Conservation (phyloP, 1,284 basidiomycete genomes). For the Rhodotorula sp. region DNA sequence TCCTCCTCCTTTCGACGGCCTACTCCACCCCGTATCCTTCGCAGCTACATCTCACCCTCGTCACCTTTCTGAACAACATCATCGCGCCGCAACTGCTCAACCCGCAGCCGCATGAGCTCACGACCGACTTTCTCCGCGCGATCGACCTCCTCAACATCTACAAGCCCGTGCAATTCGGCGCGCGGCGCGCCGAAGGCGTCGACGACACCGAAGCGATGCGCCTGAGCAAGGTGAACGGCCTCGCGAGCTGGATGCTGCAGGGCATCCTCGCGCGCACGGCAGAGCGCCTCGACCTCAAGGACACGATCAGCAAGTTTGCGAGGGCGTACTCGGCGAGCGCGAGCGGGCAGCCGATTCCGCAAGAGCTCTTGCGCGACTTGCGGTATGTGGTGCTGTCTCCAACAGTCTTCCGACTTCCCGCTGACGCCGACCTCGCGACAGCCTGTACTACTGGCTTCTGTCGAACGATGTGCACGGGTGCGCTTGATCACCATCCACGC, state of each 20-base stretch:
- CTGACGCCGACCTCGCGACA: background rate
- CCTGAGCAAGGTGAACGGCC: slow-evolving; percentile 38
- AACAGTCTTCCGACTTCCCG: background rate
- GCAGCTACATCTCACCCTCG: slow-evolving; percentile 39
- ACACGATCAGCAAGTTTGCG: slow-evolving; percentile 29
- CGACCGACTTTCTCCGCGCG: slow-evolving; percentile 40
- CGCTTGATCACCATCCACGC: background rate
- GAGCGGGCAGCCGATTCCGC: slow-evolving; percentile 28
- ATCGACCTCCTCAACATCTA: slow-evolving; percentile 41
- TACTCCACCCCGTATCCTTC: slow-evolving; percentile 41
- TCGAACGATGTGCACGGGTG: slow-evolving; percentile 39
- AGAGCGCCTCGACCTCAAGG: slow-evolving; percentile 31
- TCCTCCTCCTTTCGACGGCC: slow-evolving; percentile 41
- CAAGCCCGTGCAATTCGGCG: slow-evolving; percentile 38
- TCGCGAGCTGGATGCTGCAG: slow-evolving; percentile 41
- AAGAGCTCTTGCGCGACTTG: slow-evolving; percentile 29
- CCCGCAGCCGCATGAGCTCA: slow-evolving; percentile 42
- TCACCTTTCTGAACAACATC: slow-evolving; percentile 38
- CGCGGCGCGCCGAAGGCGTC: slow-evolving; percentile 33
- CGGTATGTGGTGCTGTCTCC: background rate
- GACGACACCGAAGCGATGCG: slow-evolving; percentile 40
- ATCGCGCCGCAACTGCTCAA: slow-evolving; percentile 40
- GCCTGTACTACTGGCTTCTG: slow-evolving; percentile 39
- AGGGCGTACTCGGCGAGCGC: slow-evolving; percentile 35
- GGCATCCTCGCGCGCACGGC: slow-evolving; percentile 35